A percentile compares a stretch with the other conserved stretches of the same genome.
phyloP scores from a whole-genome alignment of 116 monocot species.

The Posidonia oceanica region DNA sequence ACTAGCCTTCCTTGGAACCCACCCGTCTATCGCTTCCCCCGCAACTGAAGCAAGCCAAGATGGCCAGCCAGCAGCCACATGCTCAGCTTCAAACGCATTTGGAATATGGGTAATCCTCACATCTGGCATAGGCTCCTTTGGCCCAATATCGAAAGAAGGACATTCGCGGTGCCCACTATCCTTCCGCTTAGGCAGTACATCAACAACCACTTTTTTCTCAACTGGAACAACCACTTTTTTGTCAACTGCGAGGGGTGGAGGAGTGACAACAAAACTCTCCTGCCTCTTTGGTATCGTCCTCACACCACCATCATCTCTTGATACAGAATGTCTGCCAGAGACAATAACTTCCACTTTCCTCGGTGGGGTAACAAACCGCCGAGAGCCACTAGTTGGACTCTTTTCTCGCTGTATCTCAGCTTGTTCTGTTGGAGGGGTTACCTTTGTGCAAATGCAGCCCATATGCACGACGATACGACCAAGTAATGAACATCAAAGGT shows the following conservation, averaged over 20 bases:
- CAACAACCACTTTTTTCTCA: background rate
- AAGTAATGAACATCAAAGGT: background rate
- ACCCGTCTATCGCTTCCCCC: slow-evolving; percentile 48
- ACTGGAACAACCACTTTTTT: background rate
- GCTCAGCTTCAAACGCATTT: slow-evolving; percentile 32
- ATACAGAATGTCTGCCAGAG: no score
- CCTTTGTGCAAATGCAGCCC: slow-evolving; percentile 87
- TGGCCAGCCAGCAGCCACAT: slow-evolving; percentile 66
- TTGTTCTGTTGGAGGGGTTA: slow-evolving; percentile 19
- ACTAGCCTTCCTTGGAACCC: slow-evolving; percentile 45
- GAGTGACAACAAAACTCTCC: background rate
- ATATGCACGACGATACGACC: slow-evolving; percentile 24
- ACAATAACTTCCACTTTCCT: slow-evolving; percentile 20
- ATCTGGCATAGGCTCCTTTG: background rate
- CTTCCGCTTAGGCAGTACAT: background rate
- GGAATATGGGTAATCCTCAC: slow-evolving; percentile 11
- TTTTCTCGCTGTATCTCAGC: slow-evolving; percentile 14
- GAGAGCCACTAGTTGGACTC: slow-evolving; percentile 16
- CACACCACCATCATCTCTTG: background rate
- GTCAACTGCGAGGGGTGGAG: background rate
- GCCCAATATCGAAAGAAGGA: slow-evolving; percentile 9
- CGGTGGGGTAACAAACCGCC: slow-evolving; percentile 16
- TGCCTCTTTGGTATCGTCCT: background rate
- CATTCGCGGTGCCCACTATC: slow-evolving; percentile 14
- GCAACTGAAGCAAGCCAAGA: slow-evolving; percentile 58